Percentiles rank a stretch among this genome's conserved stretches.
These are phyloP conservation scores for Rhypophila decipiens DNA, from an alignment of 495 filamentous ascomycete genomes.

Conservation along the genomic window DNA sequence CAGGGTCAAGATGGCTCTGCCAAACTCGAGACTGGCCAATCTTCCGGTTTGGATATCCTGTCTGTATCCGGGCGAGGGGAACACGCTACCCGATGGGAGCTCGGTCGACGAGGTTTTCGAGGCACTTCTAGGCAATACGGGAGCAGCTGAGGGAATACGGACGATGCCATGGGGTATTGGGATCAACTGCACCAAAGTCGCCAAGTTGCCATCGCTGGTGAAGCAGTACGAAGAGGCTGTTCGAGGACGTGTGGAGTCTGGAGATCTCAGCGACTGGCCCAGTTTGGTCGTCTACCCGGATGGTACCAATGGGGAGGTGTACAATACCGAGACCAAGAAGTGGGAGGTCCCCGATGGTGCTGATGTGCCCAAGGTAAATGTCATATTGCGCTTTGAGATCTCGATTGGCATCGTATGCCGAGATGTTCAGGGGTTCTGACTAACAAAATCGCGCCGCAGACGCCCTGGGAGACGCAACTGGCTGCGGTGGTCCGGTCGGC, in stretches of 20 bases:
- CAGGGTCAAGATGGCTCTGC: background rate
- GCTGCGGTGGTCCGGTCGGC: slow-evolving; percentile 49
- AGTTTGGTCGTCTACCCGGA: slow-evolving; percentile 61
- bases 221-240: slow-evolving; percentile 39
- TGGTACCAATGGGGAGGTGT: slow-evolving; percentile 59
- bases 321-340: slow-evolving; percentile 53
- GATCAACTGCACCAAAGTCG: slow-evolving; percentile 60
- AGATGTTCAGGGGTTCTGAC: background rate
- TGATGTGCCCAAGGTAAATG: slow-evolving; percentile 11
- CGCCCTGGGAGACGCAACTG: slow-evolving; percentile 49
- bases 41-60: slow-evolving; percentile 54
- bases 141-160: slow-evolving; percentile 10
- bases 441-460: slow-evolving; percentile 4
- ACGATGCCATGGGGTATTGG: slow-evolving; percentile 53
- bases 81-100: slow-evolving; percentile 41
- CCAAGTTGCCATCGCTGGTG: slow-evolving; percentile 45
- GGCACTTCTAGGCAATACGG: slow-evolving; percentile 34
- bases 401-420: background rate
- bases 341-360: slow-evolving; percentile 42
- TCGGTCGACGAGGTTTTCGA: slow-evolving; percentile 39
- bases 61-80: slow-evolving; percentile 48
- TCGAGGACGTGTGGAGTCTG: slow-evolving; percentile 22
- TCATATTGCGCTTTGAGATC: background rate
- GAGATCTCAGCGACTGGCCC: slow-evolving; percentile 34
- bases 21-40: background rate